Conservation (phyloP, 2,329 filamentous ascomycete genomes). For the Cadophora luteo-olivacea region DNA sequence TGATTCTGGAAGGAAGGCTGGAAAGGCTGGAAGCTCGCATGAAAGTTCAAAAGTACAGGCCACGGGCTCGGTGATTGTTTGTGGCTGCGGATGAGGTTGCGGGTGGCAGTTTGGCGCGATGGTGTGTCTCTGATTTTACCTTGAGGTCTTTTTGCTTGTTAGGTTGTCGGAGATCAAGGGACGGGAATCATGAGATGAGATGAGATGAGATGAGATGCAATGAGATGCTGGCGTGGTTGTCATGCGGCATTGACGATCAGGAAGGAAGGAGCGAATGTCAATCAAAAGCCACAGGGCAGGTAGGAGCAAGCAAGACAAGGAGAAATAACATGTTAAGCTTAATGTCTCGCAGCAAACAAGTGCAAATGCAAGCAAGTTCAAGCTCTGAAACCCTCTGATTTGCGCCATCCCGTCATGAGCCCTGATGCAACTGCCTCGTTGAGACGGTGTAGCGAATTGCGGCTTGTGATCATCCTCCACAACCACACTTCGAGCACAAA, state of each 20-base stretch:
- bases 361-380: conserved; percentile 16
- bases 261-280: conserved; percentile 18
- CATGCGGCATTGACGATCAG: not conserved
- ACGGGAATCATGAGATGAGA: not conserved
- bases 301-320: not conserved
- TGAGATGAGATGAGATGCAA: not conserved
- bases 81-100: not conserved
- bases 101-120: not conserved
- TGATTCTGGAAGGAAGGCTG: conserved; percentile 4
- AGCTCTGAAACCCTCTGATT: conserved; percentile 19
- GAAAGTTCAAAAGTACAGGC: not conserved
- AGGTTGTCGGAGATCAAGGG: not conserved
- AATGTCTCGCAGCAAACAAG: conserved; percentile 8
- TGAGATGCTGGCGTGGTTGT: not conserved
- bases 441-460: conserved; percentile 19
- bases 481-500: not conserved
- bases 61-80: conserved; percentile 30
- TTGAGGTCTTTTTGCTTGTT: not conserved
- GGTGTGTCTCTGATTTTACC: not conserved
- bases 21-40: not conserved
- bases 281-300: not conserved
- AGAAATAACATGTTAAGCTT: conserved; percentile 16
- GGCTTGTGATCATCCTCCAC: conserved; percentile 29
- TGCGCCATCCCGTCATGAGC: conserved; percentile 23
- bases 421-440: conserved; percentile 23